Conservation (phyloP, 768 basidiomycete genomes). For the Trametes maxima region DNA sequence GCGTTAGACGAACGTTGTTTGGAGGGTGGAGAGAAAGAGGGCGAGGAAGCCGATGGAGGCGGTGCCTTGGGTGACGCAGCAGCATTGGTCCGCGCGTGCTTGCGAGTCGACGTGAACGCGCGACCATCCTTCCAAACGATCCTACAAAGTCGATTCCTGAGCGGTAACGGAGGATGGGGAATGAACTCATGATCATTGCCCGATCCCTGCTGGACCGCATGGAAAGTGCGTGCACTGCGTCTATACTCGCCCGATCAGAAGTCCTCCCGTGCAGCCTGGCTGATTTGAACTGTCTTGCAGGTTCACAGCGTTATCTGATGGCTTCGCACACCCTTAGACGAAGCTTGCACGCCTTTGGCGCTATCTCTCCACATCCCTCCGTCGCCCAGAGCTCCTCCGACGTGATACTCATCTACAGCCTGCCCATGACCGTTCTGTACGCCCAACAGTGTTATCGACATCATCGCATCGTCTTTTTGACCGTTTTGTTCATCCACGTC, state of each 20-base stretch:
- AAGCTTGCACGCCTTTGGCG: slow-evolving; percentile 17
- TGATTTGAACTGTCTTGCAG: slow-evolving; percentile 20
- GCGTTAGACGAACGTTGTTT: slow-evolving; percentile 78
- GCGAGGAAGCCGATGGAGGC: slow-evolving; percentile 81
- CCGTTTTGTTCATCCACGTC: slow-evolving; percentile 5
- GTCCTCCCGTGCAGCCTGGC: slow-evolving; percentile 15
- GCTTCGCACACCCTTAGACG: slow-evolving; percentile 21
- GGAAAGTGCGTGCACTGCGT: slow-evolving; percentile 25
- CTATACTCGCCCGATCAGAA: slow-evolving; percentile 17
- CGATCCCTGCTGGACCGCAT: slow-evolving; percentile 10
- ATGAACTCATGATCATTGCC: slow-evolving; percentile 29
- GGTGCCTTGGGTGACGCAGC: slow-evolving; percentile 85
- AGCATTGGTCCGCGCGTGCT: slow-evolving; percentile 79
- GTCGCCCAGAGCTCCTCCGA: slow-evolving; percentile 16
- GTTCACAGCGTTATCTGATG: slow-evolving; percentile 27
- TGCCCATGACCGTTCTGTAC: slow-evolving; percentile 21
- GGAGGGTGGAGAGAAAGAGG: slow-evolving; percentile 71
- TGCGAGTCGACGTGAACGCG: slow-evolving; percentile 74
- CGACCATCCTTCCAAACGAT: slow-evolving; percentile 89
- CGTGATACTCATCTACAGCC: slow-evolving; percentile 21
- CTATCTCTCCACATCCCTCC: slow-evolving; percentile 23
- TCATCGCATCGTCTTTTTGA: slow-evolving; percentile 18
- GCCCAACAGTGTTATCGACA: slow-evolving; percentile 20
- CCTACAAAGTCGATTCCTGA: slow-evolving; percentile 77
- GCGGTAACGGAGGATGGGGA: slow-evolving; percentile 77